Conservation (phyloP, 768 basidiomycete genomes). For the Fibroporia radiculosa region DNA sequence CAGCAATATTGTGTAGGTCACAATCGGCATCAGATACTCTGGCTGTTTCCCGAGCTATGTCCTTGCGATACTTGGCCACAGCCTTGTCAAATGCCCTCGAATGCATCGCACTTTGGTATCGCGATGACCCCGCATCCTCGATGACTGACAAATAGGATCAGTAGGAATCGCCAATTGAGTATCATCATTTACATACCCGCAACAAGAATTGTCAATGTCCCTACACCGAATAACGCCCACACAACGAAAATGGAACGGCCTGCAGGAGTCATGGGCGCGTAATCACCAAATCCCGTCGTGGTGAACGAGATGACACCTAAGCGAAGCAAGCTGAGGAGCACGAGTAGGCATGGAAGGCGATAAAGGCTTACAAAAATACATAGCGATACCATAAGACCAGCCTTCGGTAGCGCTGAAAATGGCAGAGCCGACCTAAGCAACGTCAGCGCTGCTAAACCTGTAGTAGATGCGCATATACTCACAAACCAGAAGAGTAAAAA, state of each 20-base stretch:
- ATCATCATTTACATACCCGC: conserved; percentile 40
- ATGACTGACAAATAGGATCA: conserved; percentile 36
- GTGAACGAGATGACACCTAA: conserved; percentile 70
- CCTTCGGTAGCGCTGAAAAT: conserved; percentile 65
- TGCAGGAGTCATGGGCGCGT: conserved; percentile 50
- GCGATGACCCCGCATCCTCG: conserved; percentile 55
- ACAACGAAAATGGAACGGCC: conserved; percentile 72
- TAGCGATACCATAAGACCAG: conserved; percentile 54
- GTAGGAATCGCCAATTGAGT: background rate
- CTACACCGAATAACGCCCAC: conserved; percentile 74
- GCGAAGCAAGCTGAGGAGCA: background rate
- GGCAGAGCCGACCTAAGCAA: conserved; percentile 50
- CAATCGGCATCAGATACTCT: background rate
- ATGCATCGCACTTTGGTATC: conserved; percentile 53
- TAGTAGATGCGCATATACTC: conserved; percentile 13
- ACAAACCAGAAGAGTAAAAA: conserved; percentile 81
- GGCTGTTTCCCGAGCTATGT: background rate
- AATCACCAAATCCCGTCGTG: conserved; percentile 73
- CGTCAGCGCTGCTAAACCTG: background rate
- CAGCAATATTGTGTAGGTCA: background rate
- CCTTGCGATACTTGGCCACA: conserved; percentile 35
- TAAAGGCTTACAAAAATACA: conserved; percentile 62
- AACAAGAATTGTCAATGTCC: conserved; percentile 66
- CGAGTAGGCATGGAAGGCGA: background rate
- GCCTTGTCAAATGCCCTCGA: conserved; percentile 37